Conservation (phyloP, 495 filamentous ascomycete genomes). For the Aspergillus steynii region DNA sequence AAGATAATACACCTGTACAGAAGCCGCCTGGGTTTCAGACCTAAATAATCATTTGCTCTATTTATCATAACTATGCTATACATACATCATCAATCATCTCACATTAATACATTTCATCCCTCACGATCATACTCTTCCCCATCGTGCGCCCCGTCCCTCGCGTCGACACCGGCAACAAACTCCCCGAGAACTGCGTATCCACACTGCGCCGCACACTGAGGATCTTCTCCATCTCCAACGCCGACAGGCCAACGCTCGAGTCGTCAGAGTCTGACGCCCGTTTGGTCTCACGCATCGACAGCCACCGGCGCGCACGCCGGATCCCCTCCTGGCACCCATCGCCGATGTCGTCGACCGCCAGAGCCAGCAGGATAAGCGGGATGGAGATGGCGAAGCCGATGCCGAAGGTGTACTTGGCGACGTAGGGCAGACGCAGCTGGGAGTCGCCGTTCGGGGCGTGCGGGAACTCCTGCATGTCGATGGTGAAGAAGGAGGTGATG, state of each 20-base stretch:
- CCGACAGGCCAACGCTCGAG: neutral
- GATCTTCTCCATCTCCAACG: slow-evolving; percentile 35
- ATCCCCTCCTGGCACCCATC: slow-evolving; percentile 33
- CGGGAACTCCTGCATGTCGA: slow-evolving; percentile 60
- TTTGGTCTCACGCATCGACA: slow-evolving; percentile 16
- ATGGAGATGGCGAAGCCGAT: slow-evolving; percentile 67
- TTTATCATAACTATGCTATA: slow-evolving; percentile 1
- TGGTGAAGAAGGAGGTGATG: slow-evolving; percentile 66
- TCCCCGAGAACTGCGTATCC: slow-evolving; percentile 32
- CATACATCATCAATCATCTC: slow-evolving; percentile 2
- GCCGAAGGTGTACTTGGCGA: slow-evolving; percentile 65
- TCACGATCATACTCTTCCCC: slow-evolving; percentile 2
- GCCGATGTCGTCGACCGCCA: slow-evolving; percentile 58
- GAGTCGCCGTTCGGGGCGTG: slow-evolving; percentile 26
- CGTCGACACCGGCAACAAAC: slow-evolving; percentile 37
- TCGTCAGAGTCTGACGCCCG: slow-evolving; percentile 6
- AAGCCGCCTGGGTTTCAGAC: no score
- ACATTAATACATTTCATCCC: slow-evolving; percentile 11
- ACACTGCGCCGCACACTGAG: slow-evolving; percentile 31
- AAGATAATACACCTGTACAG: no score
- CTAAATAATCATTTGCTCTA: no score
- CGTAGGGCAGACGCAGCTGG: slow-evolving; percentile 53
- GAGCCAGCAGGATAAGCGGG: slow-evolving; percentile 59
- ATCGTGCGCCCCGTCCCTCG: slow-evolving; percentile 21
- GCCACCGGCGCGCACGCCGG: slow-evolving; percentile 29